These are phyloP conservation scores for Ormosia semicastrata DNA, from an alignment of 306 rosid genomes.

Conservation along the genomic window DNA sequence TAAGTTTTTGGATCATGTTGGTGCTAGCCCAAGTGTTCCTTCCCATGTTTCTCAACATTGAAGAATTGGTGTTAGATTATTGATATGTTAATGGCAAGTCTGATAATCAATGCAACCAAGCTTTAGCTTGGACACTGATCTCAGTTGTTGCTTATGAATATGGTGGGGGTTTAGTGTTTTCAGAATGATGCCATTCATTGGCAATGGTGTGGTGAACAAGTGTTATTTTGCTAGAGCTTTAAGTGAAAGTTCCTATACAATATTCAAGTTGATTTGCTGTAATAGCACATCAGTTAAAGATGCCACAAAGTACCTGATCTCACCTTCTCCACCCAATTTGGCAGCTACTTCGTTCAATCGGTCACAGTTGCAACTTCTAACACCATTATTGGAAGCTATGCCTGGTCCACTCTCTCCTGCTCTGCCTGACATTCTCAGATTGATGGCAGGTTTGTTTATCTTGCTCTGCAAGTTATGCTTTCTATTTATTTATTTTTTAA, in stretches of 20 bases:
- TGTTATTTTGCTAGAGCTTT: conserved; percentile 1
- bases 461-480: background rate
- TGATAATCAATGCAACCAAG: conserved; percentile 2
- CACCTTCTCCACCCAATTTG: conserved; percentile 28
- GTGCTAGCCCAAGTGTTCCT: background rate
- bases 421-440: conserved; percentile 53
- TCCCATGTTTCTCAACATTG: background rate
- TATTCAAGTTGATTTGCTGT: conserved; percentile 21
- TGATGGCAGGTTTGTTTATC: conserved; percentile 59
- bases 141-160: background rate
- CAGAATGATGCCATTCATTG: conserved; percentile 6
- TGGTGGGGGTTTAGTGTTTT: background rate
- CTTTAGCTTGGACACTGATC: background rate
- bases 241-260: background rate
- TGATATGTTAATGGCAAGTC: background rate
- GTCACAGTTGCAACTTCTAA: conserved; percentile 57
- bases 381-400: conserved; percentile 58
- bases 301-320: conserved; percentile 1
- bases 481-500: background rate
- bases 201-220: background rate
- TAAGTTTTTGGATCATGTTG: background rate
- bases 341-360: conserved; percentile 76
- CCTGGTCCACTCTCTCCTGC: conserved; percentile 51
- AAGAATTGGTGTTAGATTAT: conserved; percentile 14
- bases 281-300: conserved; percentile 8